These are phyloP conservation scores for Pholiota conissans DNA, from an alignment of 768 basidiomycete species.

Conservation along the genomic window DNA sequence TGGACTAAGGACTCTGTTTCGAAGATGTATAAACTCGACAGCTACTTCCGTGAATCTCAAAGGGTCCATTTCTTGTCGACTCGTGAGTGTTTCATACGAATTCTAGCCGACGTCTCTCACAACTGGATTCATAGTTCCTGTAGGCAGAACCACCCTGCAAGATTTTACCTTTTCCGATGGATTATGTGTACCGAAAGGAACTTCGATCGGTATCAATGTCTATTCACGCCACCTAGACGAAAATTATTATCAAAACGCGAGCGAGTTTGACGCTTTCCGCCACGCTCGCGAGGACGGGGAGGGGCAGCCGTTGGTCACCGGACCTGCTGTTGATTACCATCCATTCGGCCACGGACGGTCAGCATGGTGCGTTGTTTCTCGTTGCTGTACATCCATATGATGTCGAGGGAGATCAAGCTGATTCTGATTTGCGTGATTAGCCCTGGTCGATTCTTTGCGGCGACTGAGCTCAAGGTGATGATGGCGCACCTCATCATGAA, in stretches of 20 bases:
- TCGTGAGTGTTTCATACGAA: not conserved
- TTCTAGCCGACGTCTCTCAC: not conserved
- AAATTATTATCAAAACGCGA: constrained; percentile 30
- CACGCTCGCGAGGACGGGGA: constrained; percentile 28
- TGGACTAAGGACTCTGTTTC: constrained; percentile 36
- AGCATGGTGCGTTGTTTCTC: constrained; percentile 17
- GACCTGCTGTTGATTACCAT: constrained; percentile 27
- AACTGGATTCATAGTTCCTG: constrained; percentile 20
- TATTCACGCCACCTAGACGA: constrained; percentile 28
- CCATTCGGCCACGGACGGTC: constrained; percentile 37
- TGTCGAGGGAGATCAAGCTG: not conserved
- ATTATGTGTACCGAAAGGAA: constrained; percentile 37
- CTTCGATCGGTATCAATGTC: constrained; percentile 29
- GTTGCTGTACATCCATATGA: not conserved
- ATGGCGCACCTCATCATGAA: constrained; percentile 40
- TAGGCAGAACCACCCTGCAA: constrained; percentile 32
- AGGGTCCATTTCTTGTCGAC: constrained; percentile 13
- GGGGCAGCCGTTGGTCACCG: constrained; percentile 18
- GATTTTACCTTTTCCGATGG: constrained; percentile 48
- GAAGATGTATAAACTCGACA: constrained; percentile 44
- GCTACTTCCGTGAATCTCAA: constrained; percentile 42
- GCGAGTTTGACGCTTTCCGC: constrained; percentile 42
- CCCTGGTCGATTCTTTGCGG: constrained; percentile 46
- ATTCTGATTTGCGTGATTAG: not conserved
- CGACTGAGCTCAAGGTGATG: constrained; percentile 42